Evolutionary conservation across 495 filamentous ascomycete genomes (phyloP).

Genomic region (Penicillium paxilli): DNA sequence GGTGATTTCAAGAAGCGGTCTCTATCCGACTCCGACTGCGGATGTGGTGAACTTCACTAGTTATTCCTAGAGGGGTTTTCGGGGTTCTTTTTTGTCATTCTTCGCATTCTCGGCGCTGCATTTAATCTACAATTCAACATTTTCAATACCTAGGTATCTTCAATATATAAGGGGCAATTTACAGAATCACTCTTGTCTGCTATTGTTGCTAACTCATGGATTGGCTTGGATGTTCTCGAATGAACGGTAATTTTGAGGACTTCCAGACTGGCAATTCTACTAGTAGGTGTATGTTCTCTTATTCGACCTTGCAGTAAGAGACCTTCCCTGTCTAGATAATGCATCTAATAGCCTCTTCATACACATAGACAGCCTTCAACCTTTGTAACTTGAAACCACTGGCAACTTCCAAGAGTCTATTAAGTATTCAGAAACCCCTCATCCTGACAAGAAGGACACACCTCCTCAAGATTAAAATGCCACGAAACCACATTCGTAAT

Average conservation of each 20-base stretch:
- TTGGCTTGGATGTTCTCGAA: too few species aligned
- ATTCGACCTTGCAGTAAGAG: too few species aligned
- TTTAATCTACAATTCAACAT: neutral
- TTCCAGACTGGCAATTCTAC: too few species aligned
- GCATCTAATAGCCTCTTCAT: too few species aligned
- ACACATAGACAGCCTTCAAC: too few species aligned
- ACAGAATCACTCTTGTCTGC: neutral
- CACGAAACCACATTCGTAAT: conserved; percentile 57
- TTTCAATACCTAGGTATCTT: neutral
- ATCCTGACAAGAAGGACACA: conserved; percentile 6
- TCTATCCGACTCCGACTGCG: conserved; percentile 38
- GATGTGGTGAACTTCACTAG: conserved; percentile 39
- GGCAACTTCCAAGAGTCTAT: neutral
- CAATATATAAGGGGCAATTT: neutral
- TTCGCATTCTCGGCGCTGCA: neutral
- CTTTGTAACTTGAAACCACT: neutral
- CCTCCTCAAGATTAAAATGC: conserved; percentile 1
- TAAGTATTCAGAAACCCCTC: neutral
- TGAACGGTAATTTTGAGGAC: too few species aligned
- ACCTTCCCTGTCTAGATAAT: too few species aligned
- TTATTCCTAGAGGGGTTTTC: neutral
- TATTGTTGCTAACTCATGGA: neutral
- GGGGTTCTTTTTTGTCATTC: neutral
- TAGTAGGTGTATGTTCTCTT: too few species aligned
- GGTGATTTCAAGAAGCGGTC: conserved; percentile 50